Conservation (phyloP, 2,329 filamentous ascomycete species). For the Diaporthe sp. region DNA sequence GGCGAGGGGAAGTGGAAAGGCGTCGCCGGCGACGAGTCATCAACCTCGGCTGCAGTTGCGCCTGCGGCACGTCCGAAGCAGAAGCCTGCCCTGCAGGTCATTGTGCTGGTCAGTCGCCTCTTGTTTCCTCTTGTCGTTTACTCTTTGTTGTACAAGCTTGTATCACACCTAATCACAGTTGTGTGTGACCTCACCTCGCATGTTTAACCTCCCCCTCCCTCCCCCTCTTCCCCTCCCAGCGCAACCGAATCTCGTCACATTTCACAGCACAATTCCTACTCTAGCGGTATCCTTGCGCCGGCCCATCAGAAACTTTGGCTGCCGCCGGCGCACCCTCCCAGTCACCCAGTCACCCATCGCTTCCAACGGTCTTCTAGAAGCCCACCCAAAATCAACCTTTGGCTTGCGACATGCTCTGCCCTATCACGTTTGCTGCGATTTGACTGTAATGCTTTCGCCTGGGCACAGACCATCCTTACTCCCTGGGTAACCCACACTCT, state of each 20-base stretch:
- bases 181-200: slow-evolving; percentile 21
- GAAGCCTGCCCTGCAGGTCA: slow-evolving; percentile 76
- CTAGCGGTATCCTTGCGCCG: not conserved
- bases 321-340: not conserved
- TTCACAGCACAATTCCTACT: not conserved
- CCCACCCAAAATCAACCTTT: not conserved
- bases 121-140: slow-evolving; percentile 23
- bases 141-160: slow-evolving; percentile 2
- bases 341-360: not conserved
- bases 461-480: not conserved
- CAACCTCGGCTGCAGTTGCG: slow-evolving; percentile 33
- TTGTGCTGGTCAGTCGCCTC: slow-evolving; percentile 75
- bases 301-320: slow-evolving; percentile 11
- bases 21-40: slow-evolving; percentile 36
- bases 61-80: slow-evolving; percentile 42
- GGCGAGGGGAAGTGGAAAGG: slow-evolving; percentile 39
- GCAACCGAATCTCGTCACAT: not conserved
- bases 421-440: not conserved
- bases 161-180: slow-evolving; percentile 8
- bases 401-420: not conserved
- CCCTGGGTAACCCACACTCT: not conserved
- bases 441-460: not conserved
- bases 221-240: not conserved
- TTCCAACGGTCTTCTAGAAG: slow-evolving; percentile 29
- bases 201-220: not conserved